Evolutionary conservation across 1,284 basidiomycete genomes (phyloP).

Genomic region (Heterobasidion irregulare): DNA sequence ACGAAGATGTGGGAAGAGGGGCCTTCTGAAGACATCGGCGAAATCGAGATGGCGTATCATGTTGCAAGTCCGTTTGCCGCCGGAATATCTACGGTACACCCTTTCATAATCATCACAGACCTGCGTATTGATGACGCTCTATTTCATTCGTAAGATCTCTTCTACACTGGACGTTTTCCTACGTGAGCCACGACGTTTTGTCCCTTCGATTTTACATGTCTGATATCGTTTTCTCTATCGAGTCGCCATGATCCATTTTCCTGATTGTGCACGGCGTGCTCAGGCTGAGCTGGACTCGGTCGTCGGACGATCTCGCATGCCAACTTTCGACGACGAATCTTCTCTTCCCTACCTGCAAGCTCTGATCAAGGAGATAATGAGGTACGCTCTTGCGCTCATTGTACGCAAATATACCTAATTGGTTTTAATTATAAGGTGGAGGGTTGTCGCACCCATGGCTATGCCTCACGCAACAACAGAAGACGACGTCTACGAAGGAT

Average conservation of each 20-base stretch:
- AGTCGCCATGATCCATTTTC: constrained; percentile 8
- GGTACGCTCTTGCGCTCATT: constrained; percentile 1
- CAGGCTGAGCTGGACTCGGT: constrained; percentile 14
- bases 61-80: constrained; percentile 3
- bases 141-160: not conserved
- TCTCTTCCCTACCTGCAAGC: constrained; percentile 14
- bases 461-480: constrained; percentile 3
- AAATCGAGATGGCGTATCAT: constrained; percentile 3
- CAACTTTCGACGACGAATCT: constrained; percentile 11
- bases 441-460: constrained; percentile 1
- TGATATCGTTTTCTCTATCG: too few relatives aligned
- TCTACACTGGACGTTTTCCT: not conserved
- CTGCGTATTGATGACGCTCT: too few relatives aligned
- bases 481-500: constrained; percentile 3
- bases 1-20: not conserved
- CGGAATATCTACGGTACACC: constrained; percentile 1
- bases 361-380: constrained; percentile 12
- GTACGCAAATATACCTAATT: too few relatives aligned
- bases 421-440: not conserved
- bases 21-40: not conserved
- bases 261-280: constrained; percentile 8
- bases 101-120: not conserved
- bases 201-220: not conserved
- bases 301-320: constrained; percentile 12
- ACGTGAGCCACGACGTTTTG: not conserved